Percentiles rank a stretch among this genome's conserved stretches.
Conservation (phyloP, 495 filamentous ascomycete species). For the Elasticomyces elasticus region DNA sequence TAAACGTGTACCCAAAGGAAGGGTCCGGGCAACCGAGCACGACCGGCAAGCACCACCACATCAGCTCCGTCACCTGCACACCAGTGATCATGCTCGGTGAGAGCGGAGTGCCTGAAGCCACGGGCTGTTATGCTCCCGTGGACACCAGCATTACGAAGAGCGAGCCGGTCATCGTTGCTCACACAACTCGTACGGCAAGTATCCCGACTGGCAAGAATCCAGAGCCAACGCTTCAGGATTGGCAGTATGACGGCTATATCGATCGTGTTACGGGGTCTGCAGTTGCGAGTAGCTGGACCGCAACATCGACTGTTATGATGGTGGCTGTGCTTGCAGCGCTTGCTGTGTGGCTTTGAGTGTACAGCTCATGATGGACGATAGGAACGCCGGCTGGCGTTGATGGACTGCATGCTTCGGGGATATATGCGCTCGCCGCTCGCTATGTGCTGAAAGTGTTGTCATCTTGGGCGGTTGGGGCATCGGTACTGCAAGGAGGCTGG, state of each 20-base stretch:
- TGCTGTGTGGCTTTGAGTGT: neutral
- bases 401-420: neutral
- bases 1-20: neutral
- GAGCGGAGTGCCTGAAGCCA: neutral
- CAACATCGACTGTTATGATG: neutral
- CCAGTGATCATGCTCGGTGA: neutral
- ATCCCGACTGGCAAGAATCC: neutral
- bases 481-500: neutral
- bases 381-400: neutral
- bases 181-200: neutral
- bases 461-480: neutral
- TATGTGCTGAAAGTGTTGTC: neutral
- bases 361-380: neutral
- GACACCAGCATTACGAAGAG: neutral
- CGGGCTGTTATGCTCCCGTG: neutral
- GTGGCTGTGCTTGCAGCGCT: neutral
- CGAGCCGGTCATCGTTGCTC: neutral
- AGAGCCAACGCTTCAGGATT: neutral
- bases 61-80: neutral
- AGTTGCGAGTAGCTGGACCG: neutral
- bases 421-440: neutral
- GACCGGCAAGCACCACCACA: neutral
- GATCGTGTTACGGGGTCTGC: neutral
- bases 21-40: neutral
- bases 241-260: neutral